Conservation (phyloP, 306 rosid species). For the Hippophae gyantsensis region DNA sequence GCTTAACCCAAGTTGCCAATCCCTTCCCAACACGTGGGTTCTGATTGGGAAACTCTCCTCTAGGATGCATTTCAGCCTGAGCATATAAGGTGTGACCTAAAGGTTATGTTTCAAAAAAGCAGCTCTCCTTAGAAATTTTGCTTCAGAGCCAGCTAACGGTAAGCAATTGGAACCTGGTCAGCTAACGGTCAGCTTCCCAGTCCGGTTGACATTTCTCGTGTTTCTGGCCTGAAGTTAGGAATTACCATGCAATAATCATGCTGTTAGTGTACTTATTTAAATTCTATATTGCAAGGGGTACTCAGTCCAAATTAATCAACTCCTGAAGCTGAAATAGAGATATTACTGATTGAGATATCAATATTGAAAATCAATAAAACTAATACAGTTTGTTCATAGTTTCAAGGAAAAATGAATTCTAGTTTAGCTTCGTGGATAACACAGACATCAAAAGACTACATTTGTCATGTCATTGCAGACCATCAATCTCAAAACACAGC, state of each 20-base stretch:
- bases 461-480: too few species aligned
- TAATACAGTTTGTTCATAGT: too few species aligned
- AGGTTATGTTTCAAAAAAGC: slow-evolving; percentile 77
- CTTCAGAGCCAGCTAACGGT: slow-evolving; percentile 77
- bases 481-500: too few species aligned
- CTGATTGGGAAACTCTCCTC: slow-evolving; percentile 77
- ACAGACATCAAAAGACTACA: too few species aligned
- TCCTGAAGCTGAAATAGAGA: too few species aligned
- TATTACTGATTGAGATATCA: too few species aligned
- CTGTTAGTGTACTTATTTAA: too few species aligned
- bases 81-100: slow-evolving; percentile 70
- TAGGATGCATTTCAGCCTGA: slow-evolving; percentile 57
- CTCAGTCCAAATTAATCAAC: too few species aligned
- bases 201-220: slow-evolving; percentile 70
- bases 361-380: too few species aligned
- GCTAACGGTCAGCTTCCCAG: slow-evolving; percentile 68
- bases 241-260: neutral
- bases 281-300: too few species aligned
- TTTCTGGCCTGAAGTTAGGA: slow-evolving; percentile 46
- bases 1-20: slow-evolving; percentile 66
- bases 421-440: too few species aligned
- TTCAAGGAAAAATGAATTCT: too few species aligned
- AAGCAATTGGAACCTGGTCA: slow-evolving; percentile 75
- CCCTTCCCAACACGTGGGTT: slow-evolving; percentile 79
- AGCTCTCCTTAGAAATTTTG: slow-evolving; percentile 71